Percentiles rank a stretch among this genome's conserved stretches.
phyloP scores from a whole-genome alignment of 1,284 basidiomycete species.

The Anthracocystis walkeri region DNA sequence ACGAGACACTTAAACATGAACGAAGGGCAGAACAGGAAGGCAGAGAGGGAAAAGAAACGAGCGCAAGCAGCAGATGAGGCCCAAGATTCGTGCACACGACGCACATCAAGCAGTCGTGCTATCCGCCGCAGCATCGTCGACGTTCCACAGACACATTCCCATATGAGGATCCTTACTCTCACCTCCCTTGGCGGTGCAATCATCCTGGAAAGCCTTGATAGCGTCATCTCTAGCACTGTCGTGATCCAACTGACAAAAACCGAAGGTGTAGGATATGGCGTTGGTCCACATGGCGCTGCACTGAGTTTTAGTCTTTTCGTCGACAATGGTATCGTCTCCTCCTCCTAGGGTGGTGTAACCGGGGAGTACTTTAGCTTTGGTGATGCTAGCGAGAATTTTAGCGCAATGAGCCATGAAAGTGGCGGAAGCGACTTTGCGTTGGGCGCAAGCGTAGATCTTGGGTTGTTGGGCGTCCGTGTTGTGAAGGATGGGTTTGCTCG shows the following conservation, averaged over 20 bases:
- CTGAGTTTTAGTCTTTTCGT: slow-evolving; percentile 30
- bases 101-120: not conserved
- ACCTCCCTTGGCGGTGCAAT: slow-evolving; percentile 29
- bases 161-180: slow-evolving; percentile 21
- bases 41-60: not conserved
- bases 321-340: slow-evolving; percentile 23
- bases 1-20: not conserved
- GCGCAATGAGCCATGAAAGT: slow-evolving; percentile 37
- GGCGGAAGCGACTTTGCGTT: slow-evolving; percentile 21
- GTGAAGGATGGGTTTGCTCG: slow-evolving; percentile 19
- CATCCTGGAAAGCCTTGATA: slow-evolving; percentile 21
- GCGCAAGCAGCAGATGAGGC: not conserved
- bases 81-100: not conserved
- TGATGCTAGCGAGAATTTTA: slow-evolving; percentile 25
- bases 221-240: slow-evolving; percentile 24
- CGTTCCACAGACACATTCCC: slow-evolving; percentile 44
- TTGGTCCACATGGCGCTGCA: slow-evolving; percentile 41
- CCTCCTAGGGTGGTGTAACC: slow-evolving; percentile 32
- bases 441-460: slow-evolving; percentile 29
- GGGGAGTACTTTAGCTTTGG: slow-evolving; percentile 10
- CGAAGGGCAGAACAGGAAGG: too few relatives aligned
- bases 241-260: slow-evolving; percentile 37
- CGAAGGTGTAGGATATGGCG: slow-evolving; percentile 30
- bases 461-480: not conserved
- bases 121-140: slow-evolving; percentile 26